Base-by-base conservation (phyloP, 148 eudicot genomes). In the Persicaria maculosa region DNA sequence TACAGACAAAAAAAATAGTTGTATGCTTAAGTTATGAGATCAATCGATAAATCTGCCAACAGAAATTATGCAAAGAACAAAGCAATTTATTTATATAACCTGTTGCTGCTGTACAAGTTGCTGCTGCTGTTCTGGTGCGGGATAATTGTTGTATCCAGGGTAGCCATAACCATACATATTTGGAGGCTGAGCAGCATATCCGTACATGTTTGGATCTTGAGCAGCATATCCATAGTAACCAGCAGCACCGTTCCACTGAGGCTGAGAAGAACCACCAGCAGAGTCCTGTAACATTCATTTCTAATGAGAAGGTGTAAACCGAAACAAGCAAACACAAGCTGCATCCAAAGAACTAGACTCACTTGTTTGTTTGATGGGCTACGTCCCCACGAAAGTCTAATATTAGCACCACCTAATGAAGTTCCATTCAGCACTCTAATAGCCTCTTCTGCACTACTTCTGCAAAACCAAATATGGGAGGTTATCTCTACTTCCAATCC, bases 331-430 rank as follows among this genome's bases (percentile, higher is more conserved):
- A 17, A n/a, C 44, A 6, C 48, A 68, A 20, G 47, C 25, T 57
- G 16, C 17, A 6, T 44, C 15, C 11, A 19, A 15, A 74, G 69
- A 6, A 16, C 25, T 43, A 44, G 31, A 19, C 50, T 57, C 25
- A 91, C 97, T 89, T 85, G 93, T 76, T 86, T 89, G 86, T 86
- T 95, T 55, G 96, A 83, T 68, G 97, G 97, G 77, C 86, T 90
- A 72, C 96, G 98, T 31, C 98, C 98, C 98, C 98, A 95, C 22
- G 98, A 95, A 72, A 95, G 98, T 68, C 98, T 85, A 76, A 95
- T 80, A 70, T 77, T 92, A 19, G 92, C 91, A 44, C 96, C 97
- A 75, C 93, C 96, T 77, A 95, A 78, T 74, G 82, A 92, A 46
- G 87, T 85, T 59, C 97, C 97, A 75, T 86, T 87, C 80, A 95